Base-by-base conservation (phyloP, 805 yeast species). In the Sugiyamaella lignohabitans region DNA sequence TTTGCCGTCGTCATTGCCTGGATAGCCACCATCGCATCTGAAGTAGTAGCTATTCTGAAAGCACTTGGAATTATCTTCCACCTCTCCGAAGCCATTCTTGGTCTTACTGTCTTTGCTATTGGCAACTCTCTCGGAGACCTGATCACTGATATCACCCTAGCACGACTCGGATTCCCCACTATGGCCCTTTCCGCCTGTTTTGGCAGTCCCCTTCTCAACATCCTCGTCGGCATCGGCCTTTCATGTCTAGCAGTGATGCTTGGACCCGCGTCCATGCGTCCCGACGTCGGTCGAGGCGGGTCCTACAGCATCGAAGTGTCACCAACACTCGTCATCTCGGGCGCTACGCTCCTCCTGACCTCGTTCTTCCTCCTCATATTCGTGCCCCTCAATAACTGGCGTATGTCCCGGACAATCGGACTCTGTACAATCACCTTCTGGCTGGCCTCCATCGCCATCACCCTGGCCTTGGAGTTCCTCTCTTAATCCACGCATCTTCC, bases 131-230 rank as follows among this genome's bases (percentile, higher is more conserved):
- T 85, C 4, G 97, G 98, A 4, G 98, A 91, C 59, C 68, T 89
- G 40, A 80, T 89, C 1, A 83, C 96, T 0, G 87, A 91, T 55
- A 62, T 83, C 30, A 83, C 94, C 0, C 77, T 91, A 21, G 88
- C 95, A 0, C 70, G 70, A 48, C 75, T 86, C 73, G 96, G 95
- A 0, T 80, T 78, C 66, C 86, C 95, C 0, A 73, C 84, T 40
- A 84, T 91, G 84, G 97, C 97, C 0, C 70, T 93, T n/a, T 85
- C 93, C 23, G 96, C 97, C 0, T 89, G 98, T 59, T 84, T 89
- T 62, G 98, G 97, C 0, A 87, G 96, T 1, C 98, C 98, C 0
- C 65, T 91, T 48, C 62, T 93, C 37, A 83, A 88, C 45, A 68
- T 84, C 38, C 67, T 93, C 8, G 70, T 89, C 35, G 95, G 97